These are phyloP conservation scores for Dictyostelium intermedium DNA, from an alignment of 78 protist genomes.

Conservation along the genomic window DNA sequence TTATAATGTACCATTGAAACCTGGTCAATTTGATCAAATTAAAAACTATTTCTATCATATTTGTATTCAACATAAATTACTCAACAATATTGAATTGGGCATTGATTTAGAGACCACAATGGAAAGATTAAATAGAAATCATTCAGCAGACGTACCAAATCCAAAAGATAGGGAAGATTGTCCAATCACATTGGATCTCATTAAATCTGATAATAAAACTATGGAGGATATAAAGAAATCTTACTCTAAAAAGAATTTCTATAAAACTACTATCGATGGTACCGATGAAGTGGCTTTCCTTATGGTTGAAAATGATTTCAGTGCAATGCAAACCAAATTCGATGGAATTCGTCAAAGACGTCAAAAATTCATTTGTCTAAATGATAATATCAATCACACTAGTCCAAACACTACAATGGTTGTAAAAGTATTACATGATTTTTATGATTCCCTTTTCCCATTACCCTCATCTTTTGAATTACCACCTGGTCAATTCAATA, in stretches of 20 bases:
- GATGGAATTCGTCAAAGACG: constrained; percentile 83
- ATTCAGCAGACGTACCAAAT: not conserved
- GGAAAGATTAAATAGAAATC: not conserved
- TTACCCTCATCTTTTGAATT: constrained; percentile 87
- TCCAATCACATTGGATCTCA: constrained; percentile 20
- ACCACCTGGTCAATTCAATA: constrained; percentile 42
- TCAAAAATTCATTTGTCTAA: constrained; percentile 90
- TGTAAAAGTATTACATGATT: constrained; percentile 68
- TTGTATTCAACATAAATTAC: not conserved
- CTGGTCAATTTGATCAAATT: not conserved
- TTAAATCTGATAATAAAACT: constrained; percentile 23
- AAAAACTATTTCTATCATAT: not conserved
- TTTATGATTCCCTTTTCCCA: constrained; percentile 87
- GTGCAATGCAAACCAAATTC: constrained; percentile 22
- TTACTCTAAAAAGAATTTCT: not conserved
- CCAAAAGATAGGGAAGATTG: not conserved
- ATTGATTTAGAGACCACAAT: not conserved
- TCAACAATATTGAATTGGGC: not conserved
- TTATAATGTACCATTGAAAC: constrained; percentile 48
- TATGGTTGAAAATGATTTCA: constrained; percentile 81
- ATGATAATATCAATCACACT: constrained; percentile 91
- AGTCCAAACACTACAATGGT: constrained; percentile 11
- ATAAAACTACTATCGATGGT: constrained; percentile 55
- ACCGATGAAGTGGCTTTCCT: constrained; percentile 89
- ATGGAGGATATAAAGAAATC: constrained; percentile 22